Evolutionary conservation across 495 filamentous ascomycete species (phyloP).

Genomic region (Haplographium delicatum): DNA sequence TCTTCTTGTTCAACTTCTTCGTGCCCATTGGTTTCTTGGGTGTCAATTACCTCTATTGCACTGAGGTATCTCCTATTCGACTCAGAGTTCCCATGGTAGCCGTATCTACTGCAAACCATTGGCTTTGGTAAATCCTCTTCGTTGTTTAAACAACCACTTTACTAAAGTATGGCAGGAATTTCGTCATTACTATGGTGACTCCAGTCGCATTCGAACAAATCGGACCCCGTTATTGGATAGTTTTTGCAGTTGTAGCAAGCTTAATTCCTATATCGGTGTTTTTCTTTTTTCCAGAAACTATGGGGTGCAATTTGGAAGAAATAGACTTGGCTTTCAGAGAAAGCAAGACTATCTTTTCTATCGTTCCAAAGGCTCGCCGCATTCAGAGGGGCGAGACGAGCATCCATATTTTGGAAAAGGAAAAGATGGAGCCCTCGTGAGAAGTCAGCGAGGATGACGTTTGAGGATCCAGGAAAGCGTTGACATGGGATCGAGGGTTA

Average conservation of each 20-base stretch:
- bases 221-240: constrained; percentile 57
- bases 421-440: too few species aligned
- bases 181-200: constrained; percentile 48
- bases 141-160: too few species aligned
- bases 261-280: constrained; percentile 47
- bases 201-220: constrained; percentile 52
- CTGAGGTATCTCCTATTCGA: constrained; percentile 49
- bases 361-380: too few species aligned
- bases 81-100: constrained; percentile 49
- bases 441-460: too few species aligned
- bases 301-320: constrained; percentile 53
- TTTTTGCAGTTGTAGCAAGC: constrained; percentile 54
- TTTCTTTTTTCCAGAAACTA: constrained; percentile 55
- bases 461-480: too few species aligned
- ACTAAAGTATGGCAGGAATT: constrained; percentile 47
- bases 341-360: too few species aligned
- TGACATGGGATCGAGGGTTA: too few species aligned
- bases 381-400: too few species aligned
- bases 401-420: too few species aligned
- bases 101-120: constrained; percentile 46
- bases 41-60: constrained; percentile 52
- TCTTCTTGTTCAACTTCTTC: constrained; percentile 52
- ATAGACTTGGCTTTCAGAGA: constrained; percentile 64
- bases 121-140: too few species aligned
- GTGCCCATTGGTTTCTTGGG: constrained; percentile 55